Base-by-base conservation (phyloP, 768 basidiomycete species). In the Pulveroboletus frians region DNA sequence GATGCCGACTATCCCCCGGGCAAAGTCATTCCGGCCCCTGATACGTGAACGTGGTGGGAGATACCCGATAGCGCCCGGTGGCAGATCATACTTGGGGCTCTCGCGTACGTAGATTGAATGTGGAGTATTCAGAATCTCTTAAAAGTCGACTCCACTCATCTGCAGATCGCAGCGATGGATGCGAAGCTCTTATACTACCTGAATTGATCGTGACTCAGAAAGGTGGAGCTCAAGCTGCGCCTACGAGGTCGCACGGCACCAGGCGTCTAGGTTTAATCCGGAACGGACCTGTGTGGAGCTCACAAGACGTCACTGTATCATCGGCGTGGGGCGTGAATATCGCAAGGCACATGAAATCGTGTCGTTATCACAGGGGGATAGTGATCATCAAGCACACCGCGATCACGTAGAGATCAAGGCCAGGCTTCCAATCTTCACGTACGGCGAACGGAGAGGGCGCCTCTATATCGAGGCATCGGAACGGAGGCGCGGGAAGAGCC, bases 381-480 rank as follows among this genome's bases (percentile, higher is more conserved):
- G 5, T 17, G 32, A 9, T n/a, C 29, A 26, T 9, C 18, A 13
- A 44, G 20, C 20, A 5, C 27, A 14, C 35, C 36, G 30, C 27
- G 35, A 36, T 32, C 41, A 26, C 21, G 39, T 29, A 42, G 21
- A 8, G 40, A 55, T 46, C 34, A 39, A n/a, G 23, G 29, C 29
- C 17, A 13, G 40, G 20, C 40, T 30, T 21, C 43, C 15, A 23
- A 43, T 38, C 50, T 49, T 42, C 5, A 48, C 15, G 43, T 11
- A 43, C 39, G 46, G 18, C 39, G 40, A 39, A 20, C 14, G 32
- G 30, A 21, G 38, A 13, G 46, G 29, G 31, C 9, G 39, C n/a
- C 32, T 57, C 27, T 20, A 37, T 36, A 49, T 57, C 27, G 44
- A 47, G 17, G 13, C 9, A 32, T 49, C 32, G 47, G 32, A 10